These are phyloP conservation scores for Trichophaea hybrida DNA, from an alignment of 2,329 filamentous ascomycete species.

Conservation along the genomic window DNA sequence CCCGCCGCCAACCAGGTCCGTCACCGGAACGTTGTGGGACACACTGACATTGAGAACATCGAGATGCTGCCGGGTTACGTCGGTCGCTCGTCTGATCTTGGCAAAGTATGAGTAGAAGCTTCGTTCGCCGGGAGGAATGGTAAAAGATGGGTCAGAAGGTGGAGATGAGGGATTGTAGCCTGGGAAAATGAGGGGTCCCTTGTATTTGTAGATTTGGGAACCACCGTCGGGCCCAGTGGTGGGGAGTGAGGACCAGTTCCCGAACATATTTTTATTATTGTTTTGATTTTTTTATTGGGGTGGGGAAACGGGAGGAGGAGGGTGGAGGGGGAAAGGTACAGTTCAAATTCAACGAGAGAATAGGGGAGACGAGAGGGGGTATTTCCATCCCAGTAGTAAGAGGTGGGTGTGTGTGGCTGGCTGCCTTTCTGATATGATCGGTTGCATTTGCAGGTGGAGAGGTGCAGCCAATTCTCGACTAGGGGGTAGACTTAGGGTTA, in stretches of 20 bases:
- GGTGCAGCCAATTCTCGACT: background rate
- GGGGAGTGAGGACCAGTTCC: constrained; percentile 1
- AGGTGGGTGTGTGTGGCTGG: background rate
- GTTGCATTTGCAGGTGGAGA: no score
- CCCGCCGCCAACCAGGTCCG: background rate
- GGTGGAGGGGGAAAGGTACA: background rate
- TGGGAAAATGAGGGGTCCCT: constrained; percentile 3
- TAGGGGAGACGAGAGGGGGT: background rate
- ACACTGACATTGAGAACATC: constrained; percentile 19
- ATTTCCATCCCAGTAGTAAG: background rate
- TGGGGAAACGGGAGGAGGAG: background rate
- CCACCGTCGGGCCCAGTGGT: background rate
- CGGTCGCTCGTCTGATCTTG: constrained; percentile 20
- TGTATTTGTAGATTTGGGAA: background rate
- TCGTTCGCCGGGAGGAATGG: constrained; percentile 8
- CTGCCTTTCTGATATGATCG: background rate
- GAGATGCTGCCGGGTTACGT: constrained; percentile 20
- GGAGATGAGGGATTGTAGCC: background rate
- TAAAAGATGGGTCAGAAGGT: constrained; percentile 11
- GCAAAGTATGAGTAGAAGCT: constrained; percentile 20
- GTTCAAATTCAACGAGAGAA: background rate
- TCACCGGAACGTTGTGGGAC: constrained; percentile 20
- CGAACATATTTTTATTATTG: constrained; percentile 5
- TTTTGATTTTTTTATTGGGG: background rate
- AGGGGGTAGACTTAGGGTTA: background rate